Evolutionary conservation across 169 alveolate species (phyloP), one percentile per base, ranked within the genome.

Genomic region (Eimeria falciformis): DNA sequence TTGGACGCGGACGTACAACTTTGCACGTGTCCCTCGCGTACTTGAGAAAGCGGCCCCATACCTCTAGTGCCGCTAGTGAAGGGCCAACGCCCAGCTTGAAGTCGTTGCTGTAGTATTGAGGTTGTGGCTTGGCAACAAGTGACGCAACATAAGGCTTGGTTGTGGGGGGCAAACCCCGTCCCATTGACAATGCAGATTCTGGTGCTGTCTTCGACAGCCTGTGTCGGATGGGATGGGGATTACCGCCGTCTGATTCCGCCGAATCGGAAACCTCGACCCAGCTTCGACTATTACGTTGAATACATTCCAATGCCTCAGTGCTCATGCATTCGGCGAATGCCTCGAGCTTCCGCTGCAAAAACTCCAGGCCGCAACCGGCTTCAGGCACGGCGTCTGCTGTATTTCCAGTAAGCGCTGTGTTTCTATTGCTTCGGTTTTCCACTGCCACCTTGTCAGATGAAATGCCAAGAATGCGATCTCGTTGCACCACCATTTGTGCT

Each of bases 241-340:
- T 12, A 29, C 53, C 40, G 33, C 12, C 17, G n/a, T 50, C 33
- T 17, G 58, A 29, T 11, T 79, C 56, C 50, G 58, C 73, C 18
- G 56, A 18, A 40, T 79, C 89, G 1, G 89, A 79, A 40, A 62
- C 40, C 55, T 50, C 75, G 7, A 21, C 73, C 89, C 89, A 79
- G 27, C 75, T 53, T 33, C 27, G 50, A 12, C 75, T 33, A 37
- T 55, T 50, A 45, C 89, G 75, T 17, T 65, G 17, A 29, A 79
- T 79, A 40, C 75, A 53, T 40, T 79, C 89, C 55, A 79, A 55
- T 7, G 73, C 53, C 53, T 79, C 89, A 4, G 89, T 69, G 23
- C 27, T 33, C 89, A 79, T 79, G 75, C 89, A 79, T 27, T 69
- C 89, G 23, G 89, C 89, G 43, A 79, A 79, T 0, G 89, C 89